Percentiles rank a stretch among this genome's conserved stretches.
phyloP scores from a whole-genome alignment of 257 asterid species.

The Penstemon eatonii region DNA sequence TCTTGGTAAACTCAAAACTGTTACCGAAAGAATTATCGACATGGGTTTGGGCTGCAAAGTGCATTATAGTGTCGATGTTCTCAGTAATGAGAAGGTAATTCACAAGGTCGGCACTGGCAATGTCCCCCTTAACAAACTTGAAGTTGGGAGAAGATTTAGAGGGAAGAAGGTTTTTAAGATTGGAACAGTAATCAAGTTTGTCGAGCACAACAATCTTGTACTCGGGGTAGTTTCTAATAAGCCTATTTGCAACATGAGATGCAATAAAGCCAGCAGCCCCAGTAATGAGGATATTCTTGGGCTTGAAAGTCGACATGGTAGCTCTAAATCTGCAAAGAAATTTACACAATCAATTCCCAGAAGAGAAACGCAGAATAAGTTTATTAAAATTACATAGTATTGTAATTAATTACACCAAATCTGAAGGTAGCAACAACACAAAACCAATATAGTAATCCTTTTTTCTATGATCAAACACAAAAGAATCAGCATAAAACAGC shows the following conservation, averaged over 20 bases:
- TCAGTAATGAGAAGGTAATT: slow-evolving; percentile 92
- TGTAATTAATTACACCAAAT: background rate
- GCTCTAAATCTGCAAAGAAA: slow-evolving; percentile 34
- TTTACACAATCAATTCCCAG: background rate
- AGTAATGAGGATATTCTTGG: slow-evolving; percentile 95
- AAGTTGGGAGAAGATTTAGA: slow-evolving; percentile 71
- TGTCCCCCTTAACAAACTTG: slow-evolving; percentile 94
- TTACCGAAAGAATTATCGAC: slow-evolving; percentile 95
- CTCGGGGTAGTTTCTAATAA: slow-evolving; percentile 73
- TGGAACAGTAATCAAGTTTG: slow-evolving; percentile 95
- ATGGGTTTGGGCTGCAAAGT: slow-evolving; percentile 99
- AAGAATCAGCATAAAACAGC: slow-evolving; percentile 11
- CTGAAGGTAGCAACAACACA: background rate
- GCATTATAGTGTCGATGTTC: slow-evolving; percentile 96
- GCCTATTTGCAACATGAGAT: slow-evolving; percentile 95
- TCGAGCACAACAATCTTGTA: slow-evolving; percentile 95
- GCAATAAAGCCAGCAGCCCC: slow-evolving; percentile 99
- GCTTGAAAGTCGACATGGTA: slow-evolving; percentile 65
- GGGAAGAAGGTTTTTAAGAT: slow-evolving; percentile 79
- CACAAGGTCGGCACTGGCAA: slow-evolving; percentile 94
- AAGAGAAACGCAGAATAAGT: slow-evolving; percentile 10
- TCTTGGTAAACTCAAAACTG: slow-evolving; percentile 95
- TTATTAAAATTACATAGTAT: background rate
- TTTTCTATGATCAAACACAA: slow-evolving; percentile 7
- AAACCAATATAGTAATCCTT: background rate